These are phyloP conservation scores for Kuraishia floccosa DNA, from an alignment of 805 yeast species.

Conservation along the genomic window DNA sequence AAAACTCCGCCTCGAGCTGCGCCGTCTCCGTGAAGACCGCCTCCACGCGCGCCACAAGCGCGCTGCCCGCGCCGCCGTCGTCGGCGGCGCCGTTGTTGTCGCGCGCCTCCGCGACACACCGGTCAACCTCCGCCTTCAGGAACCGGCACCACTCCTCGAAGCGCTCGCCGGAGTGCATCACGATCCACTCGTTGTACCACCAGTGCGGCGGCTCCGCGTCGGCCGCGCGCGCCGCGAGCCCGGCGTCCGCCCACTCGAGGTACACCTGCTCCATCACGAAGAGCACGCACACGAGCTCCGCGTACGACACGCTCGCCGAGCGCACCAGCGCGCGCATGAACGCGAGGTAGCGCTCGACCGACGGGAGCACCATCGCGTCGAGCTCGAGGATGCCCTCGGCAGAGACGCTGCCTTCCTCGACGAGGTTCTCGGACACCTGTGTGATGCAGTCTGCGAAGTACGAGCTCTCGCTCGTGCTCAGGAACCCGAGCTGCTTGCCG, in stretches of 20 bases:
- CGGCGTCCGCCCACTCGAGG: slow-evolving; percentile 37
- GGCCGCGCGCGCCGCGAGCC: slow-evolving; percentile 10
- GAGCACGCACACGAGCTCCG: slow-evolving; percentile 28
- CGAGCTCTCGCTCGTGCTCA: slow-evolving; percentile 34
- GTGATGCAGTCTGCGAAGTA: slow-evolving; percentile 27
- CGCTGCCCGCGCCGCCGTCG: slow-evolving; percentile 13
- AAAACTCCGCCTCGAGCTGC: slow-evolving; percentile 31
- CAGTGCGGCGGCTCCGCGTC: slow-evolving; percentile 28
- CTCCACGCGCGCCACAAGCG: slow-evolving; percentile 16
- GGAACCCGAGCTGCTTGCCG: slow-evolving; percentile 39
- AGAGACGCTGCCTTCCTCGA: slow-evolving; percentile 7
- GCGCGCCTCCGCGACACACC: slow-evolving; percentile 5
- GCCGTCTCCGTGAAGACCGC: slow-evolving; percentile 22
- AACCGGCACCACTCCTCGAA: slow-evolving; percentile 38
- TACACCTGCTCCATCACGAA: slow-evolving; percentile 41
- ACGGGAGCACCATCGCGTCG: slow-evolving; percentile 12
- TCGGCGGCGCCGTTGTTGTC: not conserved
- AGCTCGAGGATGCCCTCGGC: slow-evolving; percentile 10
- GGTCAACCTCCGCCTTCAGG: slow-evolving; percentile 28
- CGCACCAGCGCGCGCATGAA: slow-evolving; percentile 19
- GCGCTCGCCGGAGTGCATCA: slow-evolving; percentile 35
- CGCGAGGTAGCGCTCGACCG: slow-evolving; percentile 25
- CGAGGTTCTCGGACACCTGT: slow-evolving; percentile 10
- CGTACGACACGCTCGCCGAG: slow-evolving; percentile 18
- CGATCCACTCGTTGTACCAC: slow-evolving; percentile 41